Conservation (phyloP, 768 basidiomycete species). For the Pleurotus citrinopileatus region DNA sequence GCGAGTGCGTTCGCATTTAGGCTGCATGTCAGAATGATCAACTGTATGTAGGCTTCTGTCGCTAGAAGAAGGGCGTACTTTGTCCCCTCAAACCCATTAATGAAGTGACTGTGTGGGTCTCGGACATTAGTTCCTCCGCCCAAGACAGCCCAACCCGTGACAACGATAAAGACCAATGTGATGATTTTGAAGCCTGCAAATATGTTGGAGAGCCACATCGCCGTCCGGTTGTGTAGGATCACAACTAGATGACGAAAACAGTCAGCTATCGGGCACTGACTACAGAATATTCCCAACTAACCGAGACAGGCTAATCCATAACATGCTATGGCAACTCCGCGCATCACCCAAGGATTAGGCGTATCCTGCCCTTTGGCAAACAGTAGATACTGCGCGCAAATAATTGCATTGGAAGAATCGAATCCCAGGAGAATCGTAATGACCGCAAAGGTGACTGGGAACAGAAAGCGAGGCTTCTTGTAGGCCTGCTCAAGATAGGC, state of each 20-base stretch:
- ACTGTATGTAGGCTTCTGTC: slow-evolving; percentile 35
- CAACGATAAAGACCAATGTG: slow-evolving; percentile 47
- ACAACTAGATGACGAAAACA: neutral
- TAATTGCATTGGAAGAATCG: slow-evolving; percentile 29
- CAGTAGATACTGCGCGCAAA: slow-evolving; percentile 28
- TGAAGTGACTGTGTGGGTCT: slow-evolving; percentile 58
- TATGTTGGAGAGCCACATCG: slow-evolving; percentile 14
- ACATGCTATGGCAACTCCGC: slow-evolving; percentile 27
- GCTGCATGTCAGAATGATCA: neutral
- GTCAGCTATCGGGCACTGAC: neutral
- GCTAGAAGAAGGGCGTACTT: slow-evolving; percentile 31
- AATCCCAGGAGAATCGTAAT: slow-evolving; percentile 34
- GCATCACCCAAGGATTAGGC: slow-evolving; percentile 3
- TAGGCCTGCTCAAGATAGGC: slow-evolving; percentile 47
- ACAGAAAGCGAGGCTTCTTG: slow-evolving; percentile 36
- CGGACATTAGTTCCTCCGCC: slow-evolving; percentile 52
- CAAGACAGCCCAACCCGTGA: slow-evolving; percentile 60
- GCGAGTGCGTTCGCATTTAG: slow-evolving; percentile 13
- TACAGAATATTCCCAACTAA: neutral
- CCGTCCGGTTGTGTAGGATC: neutral
- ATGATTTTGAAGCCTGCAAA: slow-evolving; percentile 46
- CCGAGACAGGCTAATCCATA: slow-evolving; percentile 9
- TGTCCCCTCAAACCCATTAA: slow-evolving; percentile 53
- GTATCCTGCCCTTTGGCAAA: slow-evolving; percentile 15
- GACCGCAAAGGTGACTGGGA: slow-evolving; percentile 41